Evolutionary conservation across 768 basidiomycete species (phyloP), one percentile per base, ranked within the genome.

Genomic region (Lepiota brunneoincarnata): DNA sequence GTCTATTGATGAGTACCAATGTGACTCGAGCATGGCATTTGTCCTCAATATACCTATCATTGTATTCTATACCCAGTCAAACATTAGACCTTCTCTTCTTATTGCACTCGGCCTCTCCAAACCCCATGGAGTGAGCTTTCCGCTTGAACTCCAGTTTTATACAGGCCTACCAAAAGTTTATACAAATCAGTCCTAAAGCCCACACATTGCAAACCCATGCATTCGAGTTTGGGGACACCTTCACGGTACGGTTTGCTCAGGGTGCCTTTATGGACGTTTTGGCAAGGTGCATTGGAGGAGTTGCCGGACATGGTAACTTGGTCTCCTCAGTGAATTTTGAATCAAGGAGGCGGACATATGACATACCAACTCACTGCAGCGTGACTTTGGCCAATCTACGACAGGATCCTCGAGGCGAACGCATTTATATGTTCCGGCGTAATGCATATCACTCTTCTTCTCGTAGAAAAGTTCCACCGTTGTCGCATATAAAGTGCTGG

Each of bases 211-310:
- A 51, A 41, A 2, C 40, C 50, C 40, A 51, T 43, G 26, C 40
- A 51, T 34, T 51, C 50, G 4, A 43, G 20, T 18, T 15, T 15
- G 11, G 41, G 49, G 18, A 42, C 49, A 3, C 49, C 39, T 24
- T 51, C 49, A 28, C 39, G 49, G 34, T 41, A 51, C 10, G 41
- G 26, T 11, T 51, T 51, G 28, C 49, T 51, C 7, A 51, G 17
- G 6, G 49, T 51, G 17, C 49, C 39, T 17, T 43, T 51, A 34
- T 51, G 49, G 2, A 15, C 31, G 1, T n/a, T 7, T 6, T 39
- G 34, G 18, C 40, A 31, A 31, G 49, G 49, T 5, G 49, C 49
- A n/a, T 51, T 42, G 12, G n/a, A 7, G 28, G 34, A 51, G 31
- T 42, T 39, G 9, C 42, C 39, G 4, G 49, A 51, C 26, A 28